Conservation (phyloP, 2,329 filamentous ascomycete genomes). For the Claviceps citrina region DNA sequence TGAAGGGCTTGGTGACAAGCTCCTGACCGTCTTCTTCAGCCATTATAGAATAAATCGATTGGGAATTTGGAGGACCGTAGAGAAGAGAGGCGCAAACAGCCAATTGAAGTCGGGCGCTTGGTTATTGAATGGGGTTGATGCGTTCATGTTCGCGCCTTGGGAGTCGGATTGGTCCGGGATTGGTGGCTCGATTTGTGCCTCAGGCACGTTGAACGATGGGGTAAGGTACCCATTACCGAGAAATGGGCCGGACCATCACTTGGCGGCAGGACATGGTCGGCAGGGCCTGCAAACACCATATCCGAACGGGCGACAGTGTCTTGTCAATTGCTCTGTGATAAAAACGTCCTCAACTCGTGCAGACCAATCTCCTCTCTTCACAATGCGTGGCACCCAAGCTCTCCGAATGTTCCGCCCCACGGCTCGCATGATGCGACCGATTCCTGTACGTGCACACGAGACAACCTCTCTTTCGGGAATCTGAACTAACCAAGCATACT, state of each 20-base stretch:
- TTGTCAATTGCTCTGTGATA: conserved; percentile 18
- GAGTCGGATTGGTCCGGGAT: conserved; percentile 27
- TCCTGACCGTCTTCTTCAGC: conserved; percentile 68
- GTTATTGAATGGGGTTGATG: conserved; percentile 10
- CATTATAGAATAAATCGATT: conserved; percentile 48
- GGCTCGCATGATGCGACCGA: conserved; percentile 49
- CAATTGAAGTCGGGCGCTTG: conserved; percentile 10
- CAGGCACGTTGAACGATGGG: conserved; percentile 22
- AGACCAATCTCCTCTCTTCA: conserved; percentile 15
- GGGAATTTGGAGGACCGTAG: conserved; percentile 13
- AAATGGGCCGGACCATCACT: conserved; percentile 17
- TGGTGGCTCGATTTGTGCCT: conserved; percentile 22
- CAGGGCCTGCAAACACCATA: conserved; percentile 16
- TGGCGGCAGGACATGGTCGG: conserved; percentile 22
- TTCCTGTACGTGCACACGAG: conserved; percentile 43
- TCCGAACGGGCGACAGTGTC: conserved; percentile 16
- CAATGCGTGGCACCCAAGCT: conserved; percentile 50
- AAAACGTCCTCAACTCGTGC: conserved; percentile 11
- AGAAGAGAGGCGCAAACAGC: conserved; percentile 8
- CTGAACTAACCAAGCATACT: conserved; percentile 13
- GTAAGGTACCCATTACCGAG: conserved; percentile 19
- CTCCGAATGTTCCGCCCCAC: conserved; percentile 54
- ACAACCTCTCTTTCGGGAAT: conserved; percentile 5
- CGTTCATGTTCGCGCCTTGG: conserved; percentile 21
- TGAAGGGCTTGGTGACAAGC: conserved; percentile 93